Evolutionary conservation across 495 filamentous ascomycete species (phyloP).

Genomic region (Penicillium atrosanguineum): DNA sequence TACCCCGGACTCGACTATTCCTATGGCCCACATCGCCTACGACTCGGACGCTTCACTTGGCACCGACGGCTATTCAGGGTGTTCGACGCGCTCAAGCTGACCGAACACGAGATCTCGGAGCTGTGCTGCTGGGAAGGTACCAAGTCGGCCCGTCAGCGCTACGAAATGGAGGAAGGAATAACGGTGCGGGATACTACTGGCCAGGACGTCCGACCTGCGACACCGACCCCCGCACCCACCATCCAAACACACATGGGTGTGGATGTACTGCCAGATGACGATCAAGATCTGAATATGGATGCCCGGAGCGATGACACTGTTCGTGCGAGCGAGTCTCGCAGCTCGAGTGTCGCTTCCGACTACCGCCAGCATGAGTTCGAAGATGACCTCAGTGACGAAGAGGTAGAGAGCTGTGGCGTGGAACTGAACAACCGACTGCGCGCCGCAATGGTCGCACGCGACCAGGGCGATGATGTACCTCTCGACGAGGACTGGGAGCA

Average conservation of each 20-base stretch:
- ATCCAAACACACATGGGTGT: conserved; percentile 35
- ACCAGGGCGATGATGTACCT: conserved; percentile 59
- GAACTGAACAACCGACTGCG: conserved; percentile 71
- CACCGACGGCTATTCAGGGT: conserved; percentile 78
- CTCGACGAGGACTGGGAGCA: conserved; percentile 82
- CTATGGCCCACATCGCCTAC: conserved; percentile 74
- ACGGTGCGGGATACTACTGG: conserved; percentile 76
- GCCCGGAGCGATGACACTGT: conserved; percentile 26
- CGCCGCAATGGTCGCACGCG: conserved; percentile 62
- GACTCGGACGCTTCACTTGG: conserved; percentile 76
- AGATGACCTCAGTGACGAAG: conserved; percentile 64
- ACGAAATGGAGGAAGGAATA: conserved; percentile 73
- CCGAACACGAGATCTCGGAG: conserved; percentile 67
- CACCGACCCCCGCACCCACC: conserved; percentile 32
- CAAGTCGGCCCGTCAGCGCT: conserved; percentile 80
- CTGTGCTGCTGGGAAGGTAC: conserved; percentile 95
- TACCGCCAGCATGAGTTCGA: conserved; percentile 39
- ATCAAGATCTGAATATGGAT: conserved; percentile 31
- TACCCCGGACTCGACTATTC: conserved; percentile 91
- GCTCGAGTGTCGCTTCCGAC: conserved; percentile 20
- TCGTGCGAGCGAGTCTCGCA: conserved; percentile 20
- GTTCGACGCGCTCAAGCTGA: conserved; percentile 77
- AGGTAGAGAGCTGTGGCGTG: conserved; percentile 68
- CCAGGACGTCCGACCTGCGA: conserved; percentile 54
- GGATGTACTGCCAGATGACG: conserved; percentile 24